Conservation (phyloP, 2,329 filamentous ascomycete species). For the Stemphylium lycopersici region DNA sequence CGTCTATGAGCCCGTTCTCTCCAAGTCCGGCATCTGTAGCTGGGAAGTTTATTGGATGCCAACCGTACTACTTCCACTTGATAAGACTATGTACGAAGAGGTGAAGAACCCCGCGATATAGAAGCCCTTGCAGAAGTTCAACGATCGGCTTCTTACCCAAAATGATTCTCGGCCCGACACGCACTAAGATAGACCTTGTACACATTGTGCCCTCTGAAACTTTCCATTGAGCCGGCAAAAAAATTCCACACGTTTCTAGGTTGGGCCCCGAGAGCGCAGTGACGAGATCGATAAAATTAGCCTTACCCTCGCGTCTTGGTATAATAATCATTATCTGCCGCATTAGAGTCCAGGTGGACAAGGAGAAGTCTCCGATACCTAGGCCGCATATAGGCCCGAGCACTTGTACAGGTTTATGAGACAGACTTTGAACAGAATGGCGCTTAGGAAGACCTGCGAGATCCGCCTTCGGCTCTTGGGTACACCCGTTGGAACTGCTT, state of each 20-base stretch:
- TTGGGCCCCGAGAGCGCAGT: not conserved
- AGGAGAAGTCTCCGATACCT: not conserved
- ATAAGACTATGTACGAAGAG: slow-evolving; percentile 1
- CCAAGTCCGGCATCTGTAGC: not conserved
- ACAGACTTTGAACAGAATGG: not conserved
- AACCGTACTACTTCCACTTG: not conserved
- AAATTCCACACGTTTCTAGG: not conserved
- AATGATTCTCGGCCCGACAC: not conserved
- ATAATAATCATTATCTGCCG: not conserved
- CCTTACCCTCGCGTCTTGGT: not conserved
- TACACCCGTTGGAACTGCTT: not conserved
- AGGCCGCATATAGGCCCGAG: not conserved
- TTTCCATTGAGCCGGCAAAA: not conserved
- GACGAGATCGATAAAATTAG: not conserved
- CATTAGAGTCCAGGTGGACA: not conserved
- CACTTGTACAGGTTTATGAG: not conserved
- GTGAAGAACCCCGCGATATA: not conserved
- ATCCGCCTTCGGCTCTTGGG: not conserved
- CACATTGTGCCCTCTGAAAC: not conserved
- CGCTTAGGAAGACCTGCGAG: not conserved
- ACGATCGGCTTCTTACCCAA: not conserved
- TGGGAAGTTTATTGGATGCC: not conserved
- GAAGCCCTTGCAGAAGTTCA: not conserved
- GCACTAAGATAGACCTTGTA: not conserved
- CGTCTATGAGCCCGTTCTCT: not conserved